Base-by-base conservation (phyloP, 2,329 filamentous ascomycete species). In the Botrytis paeoniae region DNA sequence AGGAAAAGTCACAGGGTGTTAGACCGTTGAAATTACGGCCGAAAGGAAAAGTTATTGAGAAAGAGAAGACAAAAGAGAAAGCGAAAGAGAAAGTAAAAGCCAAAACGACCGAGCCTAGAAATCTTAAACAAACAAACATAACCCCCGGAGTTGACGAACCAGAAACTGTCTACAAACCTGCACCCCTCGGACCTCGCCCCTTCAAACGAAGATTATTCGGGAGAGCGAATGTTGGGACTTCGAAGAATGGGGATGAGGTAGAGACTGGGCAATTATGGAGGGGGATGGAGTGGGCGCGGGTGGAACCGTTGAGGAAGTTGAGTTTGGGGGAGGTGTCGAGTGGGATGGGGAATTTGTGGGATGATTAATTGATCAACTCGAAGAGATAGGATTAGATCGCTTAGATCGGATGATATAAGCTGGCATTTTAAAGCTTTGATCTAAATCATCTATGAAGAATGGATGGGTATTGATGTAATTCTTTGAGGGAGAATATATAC, bases 301-400 rank as follows among this genome's bases (percentile, higher is more conserved):
- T 57, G 20, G 70, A 71, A 51, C 51, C 69, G 8, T 70, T 77
- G 20, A 75, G 77, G 62, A 70, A 76, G 16, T 62, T 79, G 54
- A 79, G 76, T 74, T 69, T 79, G 22, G 77, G 77, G 29, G 77
- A 78, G 61, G 69, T 76, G 6, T 75, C 74, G 10, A 64, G 66
- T 9, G 73, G 74, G 3, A 63, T 77, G 32, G 76, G 76, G 9
- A 74, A 75, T 62, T 37, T 76, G 43, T 75, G 75, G 66, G 72
- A 74, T 74, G 69, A 75, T 72, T 72, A 2, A 48, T 22, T n/a
- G n/a, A n/a, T n/a, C n/a, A n/a, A n/a, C n/a, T n/a, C n/a, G n/a
- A n/a, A n/a, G n/a, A n/a, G n/a, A n/a, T n/a, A n/a, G n/a, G n/a
- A n/a, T n/a, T n/a, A n/a, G n/a, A n/a, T n/a, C n/a, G n/a, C n/a